A percentile compares a stretch with the other conserved stretches of the same genome.
Evolutionary conservation across 106 monocot species (phyloP).

Genomic region (Iris macrosiphon): DNA sequence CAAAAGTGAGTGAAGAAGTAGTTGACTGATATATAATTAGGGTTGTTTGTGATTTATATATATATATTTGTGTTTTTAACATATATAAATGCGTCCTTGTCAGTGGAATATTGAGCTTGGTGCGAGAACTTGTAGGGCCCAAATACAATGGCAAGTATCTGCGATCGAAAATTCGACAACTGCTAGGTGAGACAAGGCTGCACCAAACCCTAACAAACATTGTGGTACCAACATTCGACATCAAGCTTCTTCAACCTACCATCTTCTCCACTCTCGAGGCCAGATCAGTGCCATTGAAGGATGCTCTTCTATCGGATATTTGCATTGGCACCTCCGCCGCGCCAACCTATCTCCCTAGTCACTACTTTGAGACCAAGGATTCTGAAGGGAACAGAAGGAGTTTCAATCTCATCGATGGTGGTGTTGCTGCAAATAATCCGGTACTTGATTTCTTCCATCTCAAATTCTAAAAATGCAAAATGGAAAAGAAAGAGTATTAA

Average conservation of each 20-base stretch:
- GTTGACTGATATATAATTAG: too few species aligned
- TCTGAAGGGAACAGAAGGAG: slow-evolving; percentile 7
- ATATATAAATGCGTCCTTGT: too few species aligned
- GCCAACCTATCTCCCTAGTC: slow-evolving; percentile 53
- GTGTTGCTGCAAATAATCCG: slow-evolving; percentile 52
- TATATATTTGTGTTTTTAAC: too few species aligned
- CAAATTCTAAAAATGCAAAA: too few species aligned
- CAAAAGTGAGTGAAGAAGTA: too few species aligned
- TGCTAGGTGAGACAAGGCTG: too few species aligned
- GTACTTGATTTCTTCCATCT: slow-evolving; percentile 10
- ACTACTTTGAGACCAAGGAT: slow-evolving; percentile 34
- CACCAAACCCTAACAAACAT: slow-evolving; percentile 44
- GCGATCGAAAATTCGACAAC: too few species aligned
- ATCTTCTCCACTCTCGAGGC: slow-evolving; percentile 53
- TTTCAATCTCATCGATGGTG: slow-evolving; percentile 52
- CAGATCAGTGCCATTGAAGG: neutral
- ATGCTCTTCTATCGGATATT: slow-evolving; percentile 34
- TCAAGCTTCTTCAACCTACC: slow-evolving; percentile 45
- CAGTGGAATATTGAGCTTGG: too few species aligned
- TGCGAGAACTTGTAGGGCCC: too few species aligned
- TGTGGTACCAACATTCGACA: slow-evolving; percentile 52
- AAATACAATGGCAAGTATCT: too few species aligned
- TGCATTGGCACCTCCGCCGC: slow-evolving; percentile 57
- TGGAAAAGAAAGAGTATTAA: too few species aligned
- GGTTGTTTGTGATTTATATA: too few species aligned